Conservation (phyloP, 306 rosid species). For the Calophaca sinica region DNA sequence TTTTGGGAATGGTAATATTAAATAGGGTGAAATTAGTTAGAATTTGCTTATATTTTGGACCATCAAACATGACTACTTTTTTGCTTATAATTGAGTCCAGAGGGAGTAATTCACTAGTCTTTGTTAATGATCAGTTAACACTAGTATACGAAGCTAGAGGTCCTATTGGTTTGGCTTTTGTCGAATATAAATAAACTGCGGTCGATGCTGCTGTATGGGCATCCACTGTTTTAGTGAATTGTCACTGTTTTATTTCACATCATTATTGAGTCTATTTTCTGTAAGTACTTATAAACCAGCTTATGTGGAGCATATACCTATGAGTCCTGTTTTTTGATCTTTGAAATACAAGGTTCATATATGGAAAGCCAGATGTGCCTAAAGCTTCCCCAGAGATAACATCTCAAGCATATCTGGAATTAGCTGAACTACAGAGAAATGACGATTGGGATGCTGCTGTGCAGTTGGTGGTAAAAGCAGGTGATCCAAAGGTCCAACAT, state of each 20-base stretch:
- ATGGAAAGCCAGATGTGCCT: constrained; percentile 97
- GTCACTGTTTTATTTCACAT: constrained; percentile 22
- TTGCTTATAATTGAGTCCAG: too few relatives aligned
- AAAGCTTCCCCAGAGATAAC: constrained; percentile 70
- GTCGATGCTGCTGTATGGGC: constrained; percentile 33
- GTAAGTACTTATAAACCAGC: constrained; percentile 16
- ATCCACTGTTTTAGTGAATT: constrained; percentile 27
- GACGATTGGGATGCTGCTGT: constrained; percentile 88
- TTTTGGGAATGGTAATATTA: too few relatives aligned
- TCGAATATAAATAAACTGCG: constrained; percentile 20
- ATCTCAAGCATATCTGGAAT: constrained; percentile 68
- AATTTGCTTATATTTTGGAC: too few relatives aligned
- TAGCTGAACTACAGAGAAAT: constrained; percentile 67
- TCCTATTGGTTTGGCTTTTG: constrained; percentile 24
- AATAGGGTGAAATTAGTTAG: too few relatives aligned
- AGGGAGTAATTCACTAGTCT: constrained; percentile 34
- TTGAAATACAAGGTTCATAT: constrained; percentile 68
- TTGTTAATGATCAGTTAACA: neutral
- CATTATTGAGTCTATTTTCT: constrained; percentile 33
- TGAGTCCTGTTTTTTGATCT: constrained; percentile 31
- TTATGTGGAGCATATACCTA: constrained; percentile 26
- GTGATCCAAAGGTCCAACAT: constrained; percentile 76
- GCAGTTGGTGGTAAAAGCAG: constrained; percentile 86
- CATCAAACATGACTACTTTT: too few relatives aligned
- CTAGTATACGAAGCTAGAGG: constrained; percentile 18